Base-by-base conservation (phyloP, 2,329 filamentous ascomycete genomes). In the Penicillium sp. region DNA sequence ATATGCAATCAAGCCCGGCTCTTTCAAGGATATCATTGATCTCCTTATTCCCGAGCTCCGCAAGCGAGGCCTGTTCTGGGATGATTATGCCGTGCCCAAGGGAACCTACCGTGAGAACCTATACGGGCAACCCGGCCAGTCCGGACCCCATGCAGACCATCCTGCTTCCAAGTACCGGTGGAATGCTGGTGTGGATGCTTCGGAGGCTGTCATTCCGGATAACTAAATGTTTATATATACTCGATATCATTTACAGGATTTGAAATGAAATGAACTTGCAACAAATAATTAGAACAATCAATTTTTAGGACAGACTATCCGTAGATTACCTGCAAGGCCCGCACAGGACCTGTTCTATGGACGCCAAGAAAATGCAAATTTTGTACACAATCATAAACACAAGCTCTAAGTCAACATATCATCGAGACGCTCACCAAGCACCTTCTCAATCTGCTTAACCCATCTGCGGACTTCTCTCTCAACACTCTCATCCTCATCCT, bases 401-500 rank as follows among this genome's bases (percentile, higher is more conserved):
- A 51, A 31, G 34, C 51, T 60, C 65, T 86, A 96, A 76, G 90
- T 90, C 78, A 97, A 81, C 93, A 97, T 97, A 50, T 87, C 86
- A 75, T 96, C 91, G 71, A 97, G 77, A 67, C 88, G 92, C 81
- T 97, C 93, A 5, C 94, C 94, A 51, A 97, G 77, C 31, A 95
- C 88, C 46, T 84, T 87, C 76, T 97, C 93, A 70, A 99, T 95
- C 76, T 87, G 87, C 70, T 88, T 84, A 66, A 97, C 94, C 93
- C 94, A 97, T 68, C 86, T 82, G 71, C 92, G 84, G 38, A 92
- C 93, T 79, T 96, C 92, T 70, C 86, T 81, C 79, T 99, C 94
- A 25, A 99, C 93, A 29, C 83, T 82, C 77, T 97, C 94, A 70
- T 97, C 92, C 65, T 97, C 94, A 72, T 99, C 94, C 71, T 99